phyloP scores from a whole-genome alignment of 2,329 filamentous ascomycete genomes.

The Penicillium capsulatum region DNA sequence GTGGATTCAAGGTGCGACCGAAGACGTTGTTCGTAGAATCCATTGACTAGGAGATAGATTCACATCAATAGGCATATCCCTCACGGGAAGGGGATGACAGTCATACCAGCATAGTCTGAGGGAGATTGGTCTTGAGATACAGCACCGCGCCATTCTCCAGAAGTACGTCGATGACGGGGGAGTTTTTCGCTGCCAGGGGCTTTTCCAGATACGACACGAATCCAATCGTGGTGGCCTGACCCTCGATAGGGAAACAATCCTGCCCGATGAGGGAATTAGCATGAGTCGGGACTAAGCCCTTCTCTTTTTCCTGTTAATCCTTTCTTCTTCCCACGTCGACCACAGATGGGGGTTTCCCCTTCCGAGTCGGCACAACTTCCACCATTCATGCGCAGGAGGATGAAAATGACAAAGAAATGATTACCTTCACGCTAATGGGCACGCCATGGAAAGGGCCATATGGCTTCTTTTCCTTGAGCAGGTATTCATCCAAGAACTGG shows the following conservation, averaged over 20 bases:
- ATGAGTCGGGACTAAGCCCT: no score
- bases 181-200: conserved; percentile 16
- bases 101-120: conserved; percentile 32
- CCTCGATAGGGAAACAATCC: conserved; percentile 26
- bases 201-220: conserved; percentile 23
- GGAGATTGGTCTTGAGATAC: conserved; percentile 35
- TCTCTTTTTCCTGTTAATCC: no score
- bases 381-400: no score
- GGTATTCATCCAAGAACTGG: conserved; percentile 34
- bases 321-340: no score
- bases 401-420: no score
- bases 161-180: conserved; percentile 23
- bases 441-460: conserved; percentile 40
- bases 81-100: not conserved
- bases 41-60: conserved; percentile 23
- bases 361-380: no score
- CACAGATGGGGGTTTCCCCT: no score
- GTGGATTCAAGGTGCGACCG: conserved; percentile 28
- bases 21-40: conserved; percentile 31
- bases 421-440: conserved; percentile 39
- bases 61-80: not conserved
- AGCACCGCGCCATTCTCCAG: conserved; percentile 28
- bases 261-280: no score
- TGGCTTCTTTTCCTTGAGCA: conserved; percentile 24
- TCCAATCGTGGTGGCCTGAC: conserved; percentile 20